Evolutionary conservation across 306 rosid genomes (phyloP), one percentile per base, ranked within the genome.

Genomic region (Adenanthera pavonina): DNA sequence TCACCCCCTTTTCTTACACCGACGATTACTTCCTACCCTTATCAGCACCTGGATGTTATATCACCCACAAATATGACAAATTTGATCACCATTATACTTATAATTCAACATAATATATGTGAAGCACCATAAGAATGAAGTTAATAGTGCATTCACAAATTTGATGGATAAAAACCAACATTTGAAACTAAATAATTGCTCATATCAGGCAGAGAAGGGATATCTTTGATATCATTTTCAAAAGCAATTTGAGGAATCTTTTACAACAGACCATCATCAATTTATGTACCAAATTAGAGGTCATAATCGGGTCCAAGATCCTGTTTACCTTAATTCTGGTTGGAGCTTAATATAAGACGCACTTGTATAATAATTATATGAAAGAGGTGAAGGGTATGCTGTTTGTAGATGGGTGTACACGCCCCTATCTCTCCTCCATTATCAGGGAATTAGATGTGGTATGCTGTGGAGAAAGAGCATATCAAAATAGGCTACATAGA

Each of bases 101-200:
- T 25, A 0, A 25, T 52, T 82, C 68, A 71, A 12, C 38, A 64
- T 25, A 76, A 33, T 66, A 59, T 34, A 75, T 30, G 25, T 34
- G 64, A 47, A 17, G 65, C 46, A 62, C 74, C 46, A 17, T 49
- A 40, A 69, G 74, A 79, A 20, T n/a, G 72, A 35, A 75, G 38
- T 57, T 57, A 82, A 70, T 67, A 65, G 44, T 3, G 43, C 16
- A 59, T 16, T 44, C 19, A 38, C 47, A 59, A 49, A 52, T 36
- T 52, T 54, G 7, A 44, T 44, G 13, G 3, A n/a, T 38, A 79
- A 69, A 19, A 14, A 86, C 94, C 85, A 87, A 95, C 98, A 97
- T 95, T 97, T 59, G 97, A 88, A 79, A 85, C 97, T 40, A 95
- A 88, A 85, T 84, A 91, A 85, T 79, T 91, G 94, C 98, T 92